phyloP scores from a whole-genome alignment of 2,329 filamentous ascomycete species.

The Sclerotiophoma versabilis region DNA sequence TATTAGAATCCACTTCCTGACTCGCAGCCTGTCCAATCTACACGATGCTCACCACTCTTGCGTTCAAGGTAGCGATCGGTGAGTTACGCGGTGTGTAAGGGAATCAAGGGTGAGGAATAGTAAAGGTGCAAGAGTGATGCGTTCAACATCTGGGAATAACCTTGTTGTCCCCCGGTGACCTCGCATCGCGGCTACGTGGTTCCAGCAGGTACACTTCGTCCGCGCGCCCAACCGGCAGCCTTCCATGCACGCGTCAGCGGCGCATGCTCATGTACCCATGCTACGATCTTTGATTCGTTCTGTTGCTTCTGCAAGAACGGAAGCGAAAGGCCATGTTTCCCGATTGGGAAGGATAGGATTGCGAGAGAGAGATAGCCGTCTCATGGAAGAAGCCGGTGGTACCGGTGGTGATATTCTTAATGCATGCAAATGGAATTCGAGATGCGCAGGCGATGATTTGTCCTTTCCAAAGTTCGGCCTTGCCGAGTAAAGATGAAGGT shows the following conservation, averaged over 20 bases:
- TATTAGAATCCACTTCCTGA: neutral
- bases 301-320: neutral
- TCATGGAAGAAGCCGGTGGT: neutral
- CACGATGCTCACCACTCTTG: neutral
- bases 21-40: neutral
- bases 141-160: neutral
- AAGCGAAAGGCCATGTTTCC: conserved; percentile 2
- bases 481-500: neutral
- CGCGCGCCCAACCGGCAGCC: conserved; percentile 38
- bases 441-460: neutral
- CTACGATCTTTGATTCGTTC: conserved; percentile 9
- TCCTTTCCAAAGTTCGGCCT: neutral
- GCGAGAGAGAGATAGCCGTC: neutral
- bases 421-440: neutral
- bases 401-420: neutral
- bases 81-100: neutral
- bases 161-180: neutral
- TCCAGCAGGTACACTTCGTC: conserved; percentile 26
- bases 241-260: conserved; percentile 37
- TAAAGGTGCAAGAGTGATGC: neutral
- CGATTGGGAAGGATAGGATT: neutral
- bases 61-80: neutral
- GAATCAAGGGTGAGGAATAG: neutral
- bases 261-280: conserved; percentile 10
- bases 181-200: conserved; percentile 26